phyloP scores from a whole-genome alignment of 768 basidiomycete species.

The Tylopilus balloui region DNA sequence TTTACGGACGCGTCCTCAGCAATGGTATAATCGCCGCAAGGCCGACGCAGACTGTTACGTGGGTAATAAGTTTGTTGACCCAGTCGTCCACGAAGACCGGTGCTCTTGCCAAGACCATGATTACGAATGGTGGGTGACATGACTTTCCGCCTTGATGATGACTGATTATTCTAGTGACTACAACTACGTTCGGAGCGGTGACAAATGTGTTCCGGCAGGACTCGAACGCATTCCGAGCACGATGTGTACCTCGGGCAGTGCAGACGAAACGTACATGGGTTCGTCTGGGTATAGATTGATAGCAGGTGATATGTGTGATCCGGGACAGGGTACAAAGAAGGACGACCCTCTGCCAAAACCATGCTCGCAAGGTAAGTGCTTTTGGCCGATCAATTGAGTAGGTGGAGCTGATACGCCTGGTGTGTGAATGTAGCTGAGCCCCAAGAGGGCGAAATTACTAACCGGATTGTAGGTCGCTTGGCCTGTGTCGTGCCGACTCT shows the following conservation, averaged over 20 bases:
- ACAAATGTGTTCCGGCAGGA: conserved; percentile 77
- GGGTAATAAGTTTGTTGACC: conserved; percentile 84
- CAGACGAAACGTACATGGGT: conserved; percentile 67
- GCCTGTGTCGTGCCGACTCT: not conserved
- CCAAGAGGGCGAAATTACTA: conserved; percentile 68
- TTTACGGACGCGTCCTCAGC: conserved; percentile 41
- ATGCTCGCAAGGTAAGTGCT: conserved; percentile 64
- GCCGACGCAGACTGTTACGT: conserved; percentile 82
- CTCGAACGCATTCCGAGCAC: conserved; percentile 83
- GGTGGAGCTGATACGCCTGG: not conserved
- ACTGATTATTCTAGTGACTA: conserved; percentile 59
- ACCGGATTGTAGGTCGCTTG: conserved; percentile 56
- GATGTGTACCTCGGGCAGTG: conserved; percentile 49
- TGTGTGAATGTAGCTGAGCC: conserved; percentile 57
- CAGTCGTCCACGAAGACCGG: conserved; percentile 73
- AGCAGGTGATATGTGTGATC: conserved; percentile 84
- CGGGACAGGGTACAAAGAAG: conserved; percentile 53
- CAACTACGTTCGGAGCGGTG: conserved; percentile 74
- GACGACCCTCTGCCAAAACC: conserved; percentile 67
- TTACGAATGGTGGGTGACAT: conserved; percentile 78
- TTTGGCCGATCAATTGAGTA: not conserved
- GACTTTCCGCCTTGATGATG: not conserved
- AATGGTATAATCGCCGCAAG: conserved; percentile 92
- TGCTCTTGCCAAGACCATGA: conserved; percentile 85
- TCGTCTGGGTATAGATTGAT: conserved; percentile 92